Evolutionary conservation across 2,329 filamentous ascomycete genomes (phyloP).

Genomic region (Venturia carpophila): DNA sequence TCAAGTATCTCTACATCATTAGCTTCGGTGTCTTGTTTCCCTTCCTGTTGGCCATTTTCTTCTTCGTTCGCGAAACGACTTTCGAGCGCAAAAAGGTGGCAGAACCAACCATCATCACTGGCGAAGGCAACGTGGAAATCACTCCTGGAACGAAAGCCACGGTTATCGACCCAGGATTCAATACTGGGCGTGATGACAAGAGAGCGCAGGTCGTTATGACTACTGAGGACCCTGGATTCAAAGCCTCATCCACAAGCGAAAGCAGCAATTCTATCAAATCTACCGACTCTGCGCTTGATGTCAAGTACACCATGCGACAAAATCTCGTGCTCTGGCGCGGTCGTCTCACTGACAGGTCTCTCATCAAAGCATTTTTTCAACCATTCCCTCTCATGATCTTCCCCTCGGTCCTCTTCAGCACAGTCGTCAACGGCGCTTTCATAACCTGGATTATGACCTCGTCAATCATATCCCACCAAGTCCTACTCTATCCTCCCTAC

Average conservation of each 20-base stretch:
- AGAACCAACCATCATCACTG: background rate
- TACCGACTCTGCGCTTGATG: background rate
- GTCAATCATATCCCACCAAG: slow-evolving; percentile 41
- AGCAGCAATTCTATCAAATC: background rate
- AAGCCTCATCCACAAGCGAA: background rate
- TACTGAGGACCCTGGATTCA: background rate
- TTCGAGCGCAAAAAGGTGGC: slow-evolving; percentile 21
- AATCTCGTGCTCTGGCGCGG: slow-evolving; percentile 11
- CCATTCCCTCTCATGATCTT: slow-evolving; percentile 33
- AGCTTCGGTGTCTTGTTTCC: slow-evolving; percentile 37
- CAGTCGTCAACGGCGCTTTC: slow-evolving; percentile 38
- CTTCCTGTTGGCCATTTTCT: slow-evolving; percentile 37
- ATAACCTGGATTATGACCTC: slow-evolving; percentile 39
- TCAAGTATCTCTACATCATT: slow-evolving; percentile 32
- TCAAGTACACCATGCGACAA: slow-evolving; percentile 13
- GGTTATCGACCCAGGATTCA: background rate
- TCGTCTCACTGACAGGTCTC: slow-evolving; percentile 9
- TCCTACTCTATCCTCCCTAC: slow-evolving; percentile 30
- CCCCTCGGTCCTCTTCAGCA: slow-evolving; percentile 33
- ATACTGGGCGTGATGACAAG: slow-evolving; percentile 1
- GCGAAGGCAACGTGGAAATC: slow-evolving; percentile 1
- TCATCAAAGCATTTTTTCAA: slow-evolving; percentile 17
- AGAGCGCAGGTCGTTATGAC: background rate
- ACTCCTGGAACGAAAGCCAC: slow-evolving; percentile 7
- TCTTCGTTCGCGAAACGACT: slow-evolving; percentile 40